Evolutionary conservation across 345 rosid genomes (phyloP).

Genomic region (Heritiera littoralis): DNA sequence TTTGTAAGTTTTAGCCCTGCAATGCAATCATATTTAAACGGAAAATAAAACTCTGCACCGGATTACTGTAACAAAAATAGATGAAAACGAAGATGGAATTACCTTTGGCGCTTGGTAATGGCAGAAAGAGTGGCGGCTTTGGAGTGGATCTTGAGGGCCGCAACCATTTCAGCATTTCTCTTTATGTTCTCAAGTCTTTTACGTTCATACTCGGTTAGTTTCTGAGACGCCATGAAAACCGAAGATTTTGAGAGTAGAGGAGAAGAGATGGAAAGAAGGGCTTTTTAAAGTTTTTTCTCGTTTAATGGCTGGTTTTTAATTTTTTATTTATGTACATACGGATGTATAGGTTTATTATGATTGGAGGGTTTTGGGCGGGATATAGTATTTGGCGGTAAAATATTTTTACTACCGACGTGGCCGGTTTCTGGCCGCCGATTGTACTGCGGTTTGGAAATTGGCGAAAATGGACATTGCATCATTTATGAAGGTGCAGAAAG

Average conservation of each 20-base stretch:
- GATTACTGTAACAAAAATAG: not conserved
- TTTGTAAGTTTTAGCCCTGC: constrained; percentile 46
- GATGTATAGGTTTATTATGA: not conserved
- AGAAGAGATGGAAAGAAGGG: not conserved
- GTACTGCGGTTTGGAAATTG: not conserved
- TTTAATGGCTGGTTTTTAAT: not conserved
- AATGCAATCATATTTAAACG: constrained; percentile 24
- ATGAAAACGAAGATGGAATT: not conserved
- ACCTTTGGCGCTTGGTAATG: constrained; percentile 57
- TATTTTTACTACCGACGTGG: not conserved
- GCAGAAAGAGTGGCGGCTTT: constrained; percentile 56
- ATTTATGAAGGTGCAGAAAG: not conserved
- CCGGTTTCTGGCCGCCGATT: not conserved
- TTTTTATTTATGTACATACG: too few species aligned
- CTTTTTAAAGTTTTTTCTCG: too few species aligned
- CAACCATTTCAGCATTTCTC: constrained; percentile 72
- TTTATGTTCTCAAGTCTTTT: constrained; percentile 73
- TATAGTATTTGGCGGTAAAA: not conserved
- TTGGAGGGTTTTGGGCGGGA: not conserved
- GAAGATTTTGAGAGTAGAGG: not conserved
- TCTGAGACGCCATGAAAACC: constrained; percentile 53
- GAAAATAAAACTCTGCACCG: not conserved
- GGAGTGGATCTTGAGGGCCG: constrained; percentile 67
- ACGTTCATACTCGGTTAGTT: constrained; percentile 76
- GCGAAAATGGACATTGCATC: not conserved